Evolutionary conservation across 2,329 filamentous ascomycete species (phyloP).

Genomic region (Verticillium longisporum): DNA sequence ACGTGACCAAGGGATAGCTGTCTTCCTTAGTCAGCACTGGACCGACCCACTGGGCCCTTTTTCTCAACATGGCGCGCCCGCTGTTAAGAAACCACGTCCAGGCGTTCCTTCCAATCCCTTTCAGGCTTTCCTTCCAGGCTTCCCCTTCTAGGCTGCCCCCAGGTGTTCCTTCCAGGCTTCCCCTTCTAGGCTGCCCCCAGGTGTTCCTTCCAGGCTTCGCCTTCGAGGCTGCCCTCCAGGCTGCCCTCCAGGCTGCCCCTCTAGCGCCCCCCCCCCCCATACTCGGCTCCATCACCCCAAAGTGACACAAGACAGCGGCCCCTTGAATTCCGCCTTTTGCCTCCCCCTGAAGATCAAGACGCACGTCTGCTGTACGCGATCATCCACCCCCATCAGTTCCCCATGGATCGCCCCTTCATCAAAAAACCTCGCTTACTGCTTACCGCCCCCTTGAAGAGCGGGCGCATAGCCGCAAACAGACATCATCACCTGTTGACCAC

Average conservation of each 20-base stretch:
- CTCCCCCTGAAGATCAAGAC: slow-evolving; percentile 2
- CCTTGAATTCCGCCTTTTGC: not conserved
- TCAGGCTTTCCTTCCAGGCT: not conserved
- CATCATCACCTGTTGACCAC: not conserved
- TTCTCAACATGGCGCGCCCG: not conserved
- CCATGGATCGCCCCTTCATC: too few species aligned
- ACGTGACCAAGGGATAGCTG: not conserved
- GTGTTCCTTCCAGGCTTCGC: too few species aligned
- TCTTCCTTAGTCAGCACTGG: not conserved
- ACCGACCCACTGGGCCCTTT: not conserved
- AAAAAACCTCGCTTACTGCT: not conserved
- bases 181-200: too few species aligned
- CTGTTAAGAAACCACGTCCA: not conserved
- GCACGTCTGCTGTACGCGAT: not conserved
- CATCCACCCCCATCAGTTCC: not conserved
- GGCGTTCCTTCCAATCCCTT: too few species aligned
- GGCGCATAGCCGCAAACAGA: not conserved
- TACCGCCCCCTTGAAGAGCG: not conserved
- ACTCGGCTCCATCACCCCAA: not conserved
- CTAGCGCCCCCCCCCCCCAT: too few species aligned
- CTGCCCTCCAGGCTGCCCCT: too few species aligned
- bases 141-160: too few species aligned
- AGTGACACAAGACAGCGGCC: not conserved
- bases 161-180: too few species aligned
- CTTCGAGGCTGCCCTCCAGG: too few species aligned